These are phyloP conservation scores for Rubus idaeus DNA, from an alignment of 306 rosid genomes.

Conservation along the genomic window DNA sequence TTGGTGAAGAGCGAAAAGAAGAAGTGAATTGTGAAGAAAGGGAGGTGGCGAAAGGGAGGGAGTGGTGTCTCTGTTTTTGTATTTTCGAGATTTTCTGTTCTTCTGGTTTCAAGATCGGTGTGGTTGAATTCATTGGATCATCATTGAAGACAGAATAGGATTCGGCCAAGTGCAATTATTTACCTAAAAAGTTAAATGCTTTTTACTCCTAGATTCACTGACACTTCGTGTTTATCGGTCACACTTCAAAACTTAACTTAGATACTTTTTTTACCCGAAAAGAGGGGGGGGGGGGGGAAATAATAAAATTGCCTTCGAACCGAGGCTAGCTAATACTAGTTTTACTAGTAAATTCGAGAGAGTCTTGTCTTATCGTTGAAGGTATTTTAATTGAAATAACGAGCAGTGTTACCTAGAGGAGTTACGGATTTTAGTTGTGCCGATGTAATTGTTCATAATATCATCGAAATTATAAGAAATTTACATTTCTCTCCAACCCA, in stretches of 20 bases:
- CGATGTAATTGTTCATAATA: too few species aligned
- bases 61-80: not conserved
- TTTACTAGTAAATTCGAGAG: too few species aligned
- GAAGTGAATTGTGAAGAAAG: not conserved
- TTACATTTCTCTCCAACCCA: too few species aligned
- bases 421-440: too few species aligned
- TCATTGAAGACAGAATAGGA: not conserved
- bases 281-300: too few species aligned
- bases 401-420: too few species aligned
- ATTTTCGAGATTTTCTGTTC: not conserved
- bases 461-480: too few species aligned
- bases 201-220: not conserved
- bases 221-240: not conserved
- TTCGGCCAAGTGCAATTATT: not conserved
- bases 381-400: too few species aligned
- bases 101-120: not conserved
- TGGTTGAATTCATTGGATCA: constrained; percentile 13
- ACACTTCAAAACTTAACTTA: not conserved
- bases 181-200: not conserved
- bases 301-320: too few species aligned
- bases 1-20: not conserved
- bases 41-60: constrained; percentile 7
- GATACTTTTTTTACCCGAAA: too few species aligned
- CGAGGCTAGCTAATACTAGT: too few species aligned
- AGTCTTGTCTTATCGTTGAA: too few species aligned